Percentiles rank a stretch among this genome's conserved stretches.
Evolutionary conservation across 305 asterid genomes (phyloP).

Genomic region (Fraxinus velutina): DNA sequence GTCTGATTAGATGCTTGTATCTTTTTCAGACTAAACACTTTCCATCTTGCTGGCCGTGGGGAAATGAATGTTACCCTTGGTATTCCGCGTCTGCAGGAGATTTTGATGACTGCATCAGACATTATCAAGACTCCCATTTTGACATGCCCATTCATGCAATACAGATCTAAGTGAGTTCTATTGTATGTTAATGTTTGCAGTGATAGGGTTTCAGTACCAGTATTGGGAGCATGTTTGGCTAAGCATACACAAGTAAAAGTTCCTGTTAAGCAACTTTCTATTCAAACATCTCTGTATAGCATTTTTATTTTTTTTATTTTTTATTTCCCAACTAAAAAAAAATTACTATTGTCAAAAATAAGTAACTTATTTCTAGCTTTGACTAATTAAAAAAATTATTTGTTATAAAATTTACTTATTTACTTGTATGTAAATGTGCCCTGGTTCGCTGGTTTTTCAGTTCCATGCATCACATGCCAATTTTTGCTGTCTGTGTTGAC

Average conservation of each 20-base stretch:
- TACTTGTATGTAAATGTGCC: not conserved
- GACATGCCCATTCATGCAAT: conserved; percentile 76
- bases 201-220: not conserved
- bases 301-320: not conserved
- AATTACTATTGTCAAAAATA: not conserved
- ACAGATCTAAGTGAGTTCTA: conserved; percentile 63
- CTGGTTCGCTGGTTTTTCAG: not conserved
- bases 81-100: conserved; percentile 98
- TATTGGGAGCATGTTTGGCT: not conserved
- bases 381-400: not conserved
- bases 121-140: conserved; percentile 78
- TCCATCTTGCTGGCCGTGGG: conserved; percentile 99
- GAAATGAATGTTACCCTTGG: conserved; percentile 99
- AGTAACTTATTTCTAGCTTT: not conserved
- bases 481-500: not conserved
- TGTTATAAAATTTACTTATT: not conserved
- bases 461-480: not conserved
- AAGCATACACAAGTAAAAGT: not conserved
- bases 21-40: conserved; percentile 79
- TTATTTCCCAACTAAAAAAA: not conserved
- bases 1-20: conserved; percentile 20
- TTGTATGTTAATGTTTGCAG: conserved; percentile 9
- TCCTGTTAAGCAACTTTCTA: not conserved
- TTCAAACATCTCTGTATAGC: not conserved
- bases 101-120: conserved; percentile 82